Evolutionary conservation across 805 yeast genomes (phyloP).

Genomic region (Wickerhamiella shivajii): DNA sequence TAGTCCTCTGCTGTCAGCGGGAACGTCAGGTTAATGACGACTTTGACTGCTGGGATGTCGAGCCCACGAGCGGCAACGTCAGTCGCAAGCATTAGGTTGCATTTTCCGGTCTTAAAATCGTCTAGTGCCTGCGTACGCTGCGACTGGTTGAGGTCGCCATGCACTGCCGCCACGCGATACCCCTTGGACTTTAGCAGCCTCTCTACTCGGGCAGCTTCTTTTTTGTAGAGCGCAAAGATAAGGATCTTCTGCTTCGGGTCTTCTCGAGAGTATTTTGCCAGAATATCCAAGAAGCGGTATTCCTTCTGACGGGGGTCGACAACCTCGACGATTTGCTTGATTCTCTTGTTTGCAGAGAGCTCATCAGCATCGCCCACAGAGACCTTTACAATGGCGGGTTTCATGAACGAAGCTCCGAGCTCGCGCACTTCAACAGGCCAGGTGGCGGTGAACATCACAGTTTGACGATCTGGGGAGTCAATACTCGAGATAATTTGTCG

Average conservation of each 20-base stretch:
- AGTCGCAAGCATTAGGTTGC: slow-evolving; percentile 75
- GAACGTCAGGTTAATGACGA: slow-evolving; percentile 87
- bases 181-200: slow-evolving; percentile 56
- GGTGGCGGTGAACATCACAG: slow-evolving; percentile 98
- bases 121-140: slow-evolving; percentile 83
- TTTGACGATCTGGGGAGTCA: slow-evolving; percentile 47
- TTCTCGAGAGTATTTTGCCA: slow-evolving; percentile 47
- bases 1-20: slow-evolving; percentile 94
- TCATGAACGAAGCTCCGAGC: slow-evolving; percentile 75
- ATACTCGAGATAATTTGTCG: slow-evolving; percentile 61
- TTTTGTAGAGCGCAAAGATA: slow-evolving; percentile 88
- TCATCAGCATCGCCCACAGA: slow-evolving; percentile 92
- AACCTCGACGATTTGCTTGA: slow-evolving; percentile 87
- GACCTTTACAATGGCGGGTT: slow-evolving; percentile 61
- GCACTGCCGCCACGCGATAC: slow-evolving; percentile 78
- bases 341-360: slow-evolving; percentile 84
- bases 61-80: slow-evolving; percentile 98
- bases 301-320: slow-evolving; percentile 73
- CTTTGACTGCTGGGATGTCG: slow-evolving; percentile 94
- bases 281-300: slow-evolving; percentile 50
- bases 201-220: slow-evolving; percentile 90
- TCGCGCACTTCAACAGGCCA: slow-evolving; percentile 99
- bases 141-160: slow-evolving; percentile 85
- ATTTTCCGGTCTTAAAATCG: slow-evolving; percentile 67
- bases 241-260: slow-evolving; percentile 58